Base-by-base conservation (phyloP, 1,284 basidiomycete genomes). In the Sanghuangporus sanghuang region DNA sequence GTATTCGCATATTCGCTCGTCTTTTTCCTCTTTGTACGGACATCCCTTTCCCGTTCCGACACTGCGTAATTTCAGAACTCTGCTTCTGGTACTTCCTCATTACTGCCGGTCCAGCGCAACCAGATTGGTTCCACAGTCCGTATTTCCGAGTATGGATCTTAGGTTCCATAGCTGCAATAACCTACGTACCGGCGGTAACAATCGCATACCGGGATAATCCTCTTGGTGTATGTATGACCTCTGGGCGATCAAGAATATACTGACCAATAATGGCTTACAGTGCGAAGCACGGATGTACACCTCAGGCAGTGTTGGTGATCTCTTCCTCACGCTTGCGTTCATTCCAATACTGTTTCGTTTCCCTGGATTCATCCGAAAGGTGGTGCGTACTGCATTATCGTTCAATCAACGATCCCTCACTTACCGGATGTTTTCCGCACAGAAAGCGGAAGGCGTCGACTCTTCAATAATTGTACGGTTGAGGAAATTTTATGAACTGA, bases 21-120 rank as follows among this genome's bases (percentile, higher is more conserved):
- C n/a, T 12, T n/a, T 38, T 58, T 11, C 18, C 39, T 38, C 7
- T 39, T 32, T 21, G 69, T 27, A 42, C 44, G 21, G 59, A 14
- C 18, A 49, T 27, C 21, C 44, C 42, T 40, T 27, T 44, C 3
- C 38, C 40, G 21, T 55, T 67, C 27, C 27, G 27, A 32, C 5
- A 32, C 27, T 32, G 27, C 59, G 52, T 67, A 57, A 65, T n/a
- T 58, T 11, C 65, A 89, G 90, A 92, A 69, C 78, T 92, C 1
- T 91, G 87, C 68, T 92, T 92, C 72, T 92, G 90, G 89, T 75
- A 90, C 16, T 92, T 90, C 76, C 82, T 92, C 44, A 76, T 92
- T 57, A 87, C 87, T 65, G 78, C 87, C 1, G 77, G 81, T 11
- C 79, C 85, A 0, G 73, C 74, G 0, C 83, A 86, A 65, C 83